Evolutionary conservation across 768 basidiomycete genomes (phyloP).

Genomic region (Podaxis carcinomalis): DNA sequence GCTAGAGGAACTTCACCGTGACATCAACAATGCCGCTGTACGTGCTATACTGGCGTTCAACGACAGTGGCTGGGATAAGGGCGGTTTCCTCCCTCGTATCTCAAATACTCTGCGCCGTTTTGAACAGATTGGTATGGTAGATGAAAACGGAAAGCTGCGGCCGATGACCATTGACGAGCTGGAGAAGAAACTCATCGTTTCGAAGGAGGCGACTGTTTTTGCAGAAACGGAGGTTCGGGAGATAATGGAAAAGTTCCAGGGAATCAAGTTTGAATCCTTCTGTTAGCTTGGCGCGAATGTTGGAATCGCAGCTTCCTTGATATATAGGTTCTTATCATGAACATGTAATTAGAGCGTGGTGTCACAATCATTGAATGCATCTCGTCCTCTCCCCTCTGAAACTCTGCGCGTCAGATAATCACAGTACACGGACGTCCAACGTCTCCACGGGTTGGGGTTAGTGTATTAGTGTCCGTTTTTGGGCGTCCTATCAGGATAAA

Average conservation of each 20-base stretch:
- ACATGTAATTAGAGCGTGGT: too few species aligned
- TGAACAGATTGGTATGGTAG: slow-evolving; percentile 57
- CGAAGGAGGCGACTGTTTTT: slow-evolving; percentile 66
- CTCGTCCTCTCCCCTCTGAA: too few species aligned
- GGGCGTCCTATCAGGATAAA: slow-evolving; percentile 27
- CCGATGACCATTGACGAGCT: slow-evolving; percentile 68
- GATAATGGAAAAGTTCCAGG: slow-evolving; percentile 66
- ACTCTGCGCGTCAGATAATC: background rate
- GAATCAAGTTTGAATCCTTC: slow-evolving; percentile 26
- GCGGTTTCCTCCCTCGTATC: slow-evolving; percentile 63
- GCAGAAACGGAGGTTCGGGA: slow-evolving; percentile 74
- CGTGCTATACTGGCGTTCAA: slow-evolving; percentile 79
- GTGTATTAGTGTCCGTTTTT: slow-evolving; percentile 5
- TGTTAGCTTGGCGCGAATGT: background rate
- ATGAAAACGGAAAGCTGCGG: slow-evolving; percentile 40
- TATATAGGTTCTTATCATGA: background rate
- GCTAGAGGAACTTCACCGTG: slow-evolving; percentile 83
- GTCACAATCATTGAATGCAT: too few species aligned
- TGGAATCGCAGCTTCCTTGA: background rate
- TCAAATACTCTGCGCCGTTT: slow-evolving; percentile 67
- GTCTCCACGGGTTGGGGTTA: background rate
- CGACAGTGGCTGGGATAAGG: slow-evolving; percentile 79
- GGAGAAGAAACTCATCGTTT: slow-evolving; percentile 66
- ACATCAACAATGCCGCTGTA: slow-evolving; percentile 86
- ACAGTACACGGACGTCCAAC: background rate